Evolutionary conservation across 2,329 filamentous ascomycete genomes (phyloP).

Genomic region (Nigrospora osmanthi): DNA sequence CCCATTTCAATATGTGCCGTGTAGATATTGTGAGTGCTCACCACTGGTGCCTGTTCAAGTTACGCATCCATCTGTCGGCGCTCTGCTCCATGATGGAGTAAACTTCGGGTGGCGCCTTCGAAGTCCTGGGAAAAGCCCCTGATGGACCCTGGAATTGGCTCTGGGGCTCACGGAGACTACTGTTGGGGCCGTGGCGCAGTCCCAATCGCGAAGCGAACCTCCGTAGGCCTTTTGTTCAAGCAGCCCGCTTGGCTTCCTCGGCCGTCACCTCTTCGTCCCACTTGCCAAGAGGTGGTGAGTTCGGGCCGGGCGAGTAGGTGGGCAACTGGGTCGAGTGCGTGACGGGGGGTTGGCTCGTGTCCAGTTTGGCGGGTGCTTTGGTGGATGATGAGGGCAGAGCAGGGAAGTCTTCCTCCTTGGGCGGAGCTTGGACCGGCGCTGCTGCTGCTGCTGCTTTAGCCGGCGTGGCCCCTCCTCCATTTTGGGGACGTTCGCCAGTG

Average conservation of each 20-base stretch:
- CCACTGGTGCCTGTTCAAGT: too few relatives aligned
- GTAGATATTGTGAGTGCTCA: too few relatives aligned
- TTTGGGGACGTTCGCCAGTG: constrained; percentile 10
- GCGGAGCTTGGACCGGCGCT: constrained; percentile 19
- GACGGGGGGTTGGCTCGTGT: constrained; percentile 11
- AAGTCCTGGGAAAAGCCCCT: too few relatives aligned
- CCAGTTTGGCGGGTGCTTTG: constrained; percentile 13
- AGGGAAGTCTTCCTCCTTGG: constrained; percentile 30
- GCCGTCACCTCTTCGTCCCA: constrained; percentile 55
- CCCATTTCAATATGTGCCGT: too few relatives aligned
- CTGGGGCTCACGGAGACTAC: too few relatives aligned
- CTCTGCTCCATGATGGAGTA: too few relatives aligned
- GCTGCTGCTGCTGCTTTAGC: constrained; percentile 7
- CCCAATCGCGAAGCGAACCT: too few relatives aligned
- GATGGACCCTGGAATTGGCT: too few relatives aligned
- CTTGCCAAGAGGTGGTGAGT: constrained; percentile 32
- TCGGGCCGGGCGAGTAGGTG: constrained; percentile 18
- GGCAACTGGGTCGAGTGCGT: constrained; percentile 7
- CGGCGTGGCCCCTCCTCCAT: constrained; percentile 5
- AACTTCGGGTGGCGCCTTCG: too few relatives aligned
- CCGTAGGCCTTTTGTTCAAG: not conserved
- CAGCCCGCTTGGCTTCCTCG: constrained; percentile 27
- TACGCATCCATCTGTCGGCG: too few relatives aligned
- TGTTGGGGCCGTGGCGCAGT: too few relatives aligned
- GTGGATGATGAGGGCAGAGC: constrained; percentile 22